Percentiles rank a stretch among this genome's conserved stretches.
phyloP scores from a whole-genome alignment of 2,329 filamentous ascomycete species.

The Xylaria arbuscula region DNA sequence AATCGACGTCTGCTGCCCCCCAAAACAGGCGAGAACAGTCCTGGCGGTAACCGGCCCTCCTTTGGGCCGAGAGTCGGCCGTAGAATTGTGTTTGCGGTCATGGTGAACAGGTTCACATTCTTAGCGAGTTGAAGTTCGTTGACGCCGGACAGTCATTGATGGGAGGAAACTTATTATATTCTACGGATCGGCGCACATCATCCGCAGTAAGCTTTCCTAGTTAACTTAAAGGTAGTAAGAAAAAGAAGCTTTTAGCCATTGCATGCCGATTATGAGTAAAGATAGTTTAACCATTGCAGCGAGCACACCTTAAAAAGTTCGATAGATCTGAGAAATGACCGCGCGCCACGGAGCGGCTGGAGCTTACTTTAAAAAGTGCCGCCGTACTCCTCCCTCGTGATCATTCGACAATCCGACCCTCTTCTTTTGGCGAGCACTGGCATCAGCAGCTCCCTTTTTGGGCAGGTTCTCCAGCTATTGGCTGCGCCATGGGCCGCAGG shows the following conservation, averaged over 20 bases:
- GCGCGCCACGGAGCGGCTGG: not conserved
- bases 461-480: conserved; percentile 13
- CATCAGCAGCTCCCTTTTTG: conserved; percentile 15
- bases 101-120: conserved; percentile 19
- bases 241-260: conserved; percentile 6
- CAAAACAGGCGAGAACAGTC: conserved; percentile 25
- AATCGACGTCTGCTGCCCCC: conserved; percentile 31
- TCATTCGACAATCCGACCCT: conserved; percentile 3
- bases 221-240: not conserved
- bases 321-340: not conserved
- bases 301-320: not conserved
- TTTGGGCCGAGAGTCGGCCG: conserved; percentile 35
- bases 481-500: conserved; percentile 5
- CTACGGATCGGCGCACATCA: conserved; percentile 8
- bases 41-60: conserved; percentile 38
- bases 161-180: not conserved
- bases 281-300: conserved; percentile 9
- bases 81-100: conserved; percentile 18
- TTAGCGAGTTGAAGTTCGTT: not conserved
- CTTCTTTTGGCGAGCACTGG: conserved; percentile 8
- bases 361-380: conserved; percentile 12
- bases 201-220: conserved; percentile 9
- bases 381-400: conserved; percentile 7
- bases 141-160: not conserved
- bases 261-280: conserved; percentile 4